Evolutionary conservation across 2,329 filamentous ascomycete species (phyloP).

Genomic region (Podosphaera xanthii): DNA sequence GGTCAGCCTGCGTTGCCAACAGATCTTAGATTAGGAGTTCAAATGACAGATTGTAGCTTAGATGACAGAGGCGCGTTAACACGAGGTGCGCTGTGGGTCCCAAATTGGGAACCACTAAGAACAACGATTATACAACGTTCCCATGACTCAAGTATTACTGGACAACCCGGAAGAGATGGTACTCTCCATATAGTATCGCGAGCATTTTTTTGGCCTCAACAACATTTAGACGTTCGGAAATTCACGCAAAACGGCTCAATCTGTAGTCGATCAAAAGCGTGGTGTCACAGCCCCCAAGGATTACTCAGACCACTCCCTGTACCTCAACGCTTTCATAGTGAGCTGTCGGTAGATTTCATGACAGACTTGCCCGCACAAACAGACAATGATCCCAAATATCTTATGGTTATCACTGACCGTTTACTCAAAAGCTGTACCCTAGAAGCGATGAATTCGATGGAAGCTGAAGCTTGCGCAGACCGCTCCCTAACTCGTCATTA

Average conservation of each 20-base stretch:
- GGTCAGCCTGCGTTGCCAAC: background rate
- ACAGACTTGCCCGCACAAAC: background rate
- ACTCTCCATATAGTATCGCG: background rate
- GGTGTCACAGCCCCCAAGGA: background rate
- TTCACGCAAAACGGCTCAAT: background rate
- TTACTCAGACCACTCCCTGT: background rate
- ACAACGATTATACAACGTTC: background rate
- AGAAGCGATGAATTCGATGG: background rate
- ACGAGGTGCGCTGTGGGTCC: background rate
- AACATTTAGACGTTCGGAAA: background rate
- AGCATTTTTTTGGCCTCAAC: background rate
- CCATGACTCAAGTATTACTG: conserved; percentile 1
- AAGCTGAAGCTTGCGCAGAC: background rate
- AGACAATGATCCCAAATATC: background rate
- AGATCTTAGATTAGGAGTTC: background rate
- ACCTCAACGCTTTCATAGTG: conserved; percentile 1
- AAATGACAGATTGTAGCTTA: conserved; percentile 1
- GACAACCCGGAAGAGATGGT: background rate
- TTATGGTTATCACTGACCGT: conserved; percentile 1
- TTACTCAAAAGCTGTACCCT: conserved; percentile 1
- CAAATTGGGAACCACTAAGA: conserved; percentile 1
- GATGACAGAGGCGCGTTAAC: conserved; percentile 1
- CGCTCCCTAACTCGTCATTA: background rate
- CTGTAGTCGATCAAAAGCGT: background rate
- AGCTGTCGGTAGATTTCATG: conserved; percentile 1